Conservation (phyloP, 2,329 filamentous ascomycete genomes). For the Paecilomyces variotii region DNA sequence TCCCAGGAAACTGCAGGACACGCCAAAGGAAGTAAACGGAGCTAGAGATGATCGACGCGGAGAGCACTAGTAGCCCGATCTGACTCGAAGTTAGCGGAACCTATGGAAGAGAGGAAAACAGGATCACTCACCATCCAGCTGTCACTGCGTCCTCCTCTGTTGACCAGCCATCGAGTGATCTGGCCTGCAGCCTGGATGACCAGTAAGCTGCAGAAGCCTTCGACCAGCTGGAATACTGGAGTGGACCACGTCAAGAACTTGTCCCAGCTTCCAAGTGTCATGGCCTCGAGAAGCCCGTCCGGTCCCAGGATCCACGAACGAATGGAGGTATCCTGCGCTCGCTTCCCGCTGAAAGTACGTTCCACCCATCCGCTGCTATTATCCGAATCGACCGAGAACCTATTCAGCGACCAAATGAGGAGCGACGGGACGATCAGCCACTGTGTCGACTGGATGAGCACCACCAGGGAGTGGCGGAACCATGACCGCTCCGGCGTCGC, state of each 20-base stretch:
- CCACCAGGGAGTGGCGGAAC: constrained; percentile 63
- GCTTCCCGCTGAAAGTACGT: constrained; percentile 62
- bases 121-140: constrained; percentile 78
- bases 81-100: constrained; percentile 29
- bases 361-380: constrained; percentile 65
- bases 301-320: constrained; percentile 83
- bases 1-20: constrained; percentile 85
- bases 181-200: constrained; percentile 94
- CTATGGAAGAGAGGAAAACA: not conserved
- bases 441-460: constrained; percentile 66
- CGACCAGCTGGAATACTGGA: constrained; percentile 85
- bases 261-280: constrained; percentile 82
- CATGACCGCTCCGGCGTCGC: constrained; percentile 71
- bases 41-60: constrained; percentile 85
- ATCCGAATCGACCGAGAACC: constrained; percentile 86
- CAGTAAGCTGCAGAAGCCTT: constrained; percentile 92
- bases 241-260: constrained; percentile 81
- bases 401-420: constrained; percentile 90
- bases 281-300: constrained; percentile 69
- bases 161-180: constrained; percentile 90
- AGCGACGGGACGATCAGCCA: constrained; percentile 79
- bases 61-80: constrained; percentile 82
- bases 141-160: constrained; percentile 77
- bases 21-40: constrained; percentile 95
- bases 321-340: constrained; percentile 56